Percentiles rank a stretch among this genome's conserved stretches.
phyloP scores from a whole-genome alignment of 192 early-diverging fungal genomes.

The Backusella westeae region DNA sequence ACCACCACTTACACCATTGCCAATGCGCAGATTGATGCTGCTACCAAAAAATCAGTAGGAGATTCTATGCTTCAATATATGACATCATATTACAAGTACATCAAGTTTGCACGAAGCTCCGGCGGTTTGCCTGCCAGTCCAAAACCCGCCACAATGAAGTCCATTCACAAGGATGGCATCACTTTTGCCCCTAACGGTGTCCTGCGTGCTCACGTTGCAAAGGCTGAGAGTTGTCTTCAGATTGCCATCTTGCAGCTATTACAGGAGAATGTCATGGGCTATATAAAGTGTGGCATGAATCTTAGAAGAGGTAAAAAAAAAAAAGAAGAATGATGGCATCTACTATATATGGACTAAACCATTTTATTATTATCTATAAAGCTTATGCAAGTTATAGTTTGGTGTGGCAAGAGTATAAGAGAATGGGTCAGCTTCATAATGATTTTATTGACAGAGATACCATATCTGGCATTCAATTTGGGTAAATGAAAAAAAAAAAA shows the following conservation, averaged over 20 bases:
- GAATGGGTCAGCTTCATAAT: constrained; percentile 35
- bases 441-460: constrained; percentile 36
- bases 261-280: constrained; percentile 48
- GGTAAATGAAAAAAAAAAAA: constrained; percentile 13
- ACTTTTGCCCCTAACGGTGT: constrained; percentile 49
- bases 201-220: constrained; percentile 47
- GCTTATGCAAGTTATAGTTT: constrained; percentile 38
- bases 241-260: constrained; percentile 45
- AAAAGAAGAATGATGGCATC: not conserved
- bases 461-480: constrained; percentile 39
- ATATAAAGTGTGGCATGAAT: constrained; percentile 53
- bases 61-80: constrained; percentile 39
- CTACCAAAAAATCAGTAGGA: constrained; percentile 36
- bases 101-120: constrained; percentile 10
- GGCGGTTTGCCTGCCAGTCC: constrained; percentile 1
- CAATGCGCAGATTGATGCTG: constrained; percentile 50
- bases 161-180: constrained; percentile 8
- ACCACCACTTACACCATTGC: constrained; percentile 41
- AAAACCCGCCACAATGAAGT: not conserved
- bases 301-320: constrained; percentile 46
- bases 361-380: not conserved
- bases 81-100: constrained; percentile 18
- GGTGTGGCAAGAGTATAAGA: constrained; percentile 41
- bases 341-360: not conserved
- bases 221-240: constrained; percentile 48